Evolutionary conservation across 208 protist species (phyloP), one percentile per base, ranked within the genome.

Genomic region (Leishmania braziliensis): DNA sequence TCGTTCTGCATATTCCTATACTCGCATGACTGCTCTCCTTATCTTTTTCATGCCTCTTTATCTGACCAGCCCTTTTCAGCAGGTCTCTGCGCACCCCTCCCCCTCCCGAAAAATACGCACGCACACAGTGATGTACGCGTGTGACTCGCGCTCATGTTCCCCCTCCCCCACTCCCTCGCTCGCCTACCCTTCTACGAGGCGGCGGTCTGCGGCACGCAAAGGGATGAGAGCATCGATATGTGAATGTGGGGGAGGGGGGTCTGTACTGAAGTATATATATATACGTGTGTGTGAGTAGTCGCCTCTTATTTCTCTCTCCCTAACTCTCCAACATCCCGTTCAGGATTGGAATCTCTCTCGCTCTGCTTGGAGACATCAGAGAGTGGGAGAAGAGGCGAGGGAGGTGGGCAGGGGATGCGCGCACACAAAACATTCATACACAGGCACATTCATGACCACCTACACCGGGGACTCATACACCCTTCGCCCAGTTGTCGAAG

Each of bases 391-490:
- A 62, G 56, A 62, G 23, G 8, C 60, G 12, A 36, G 60, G n/a
- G 20, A 20, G 10, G 60, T 66, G n/a, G 60, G 33, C 10, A 66
- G 10, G 60, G 26, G 6, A 36, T 2, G 36, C 51, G 68, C 48
- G 10, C 48, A 74, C 70, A 58, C n/a, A 65, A 26, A 50, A 73
- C 69, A 77, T 12, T 9, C 33, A 77, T 5, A 77, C 73, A 63
- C 75, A 58, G 36, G 51, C 51, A 62, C 33, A 65, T 46, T 5
- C 33, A 54, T 39, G 36, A 5, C n/a, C 5, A 69, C 29, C 16
- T 3, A 71, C 54, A 36, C 16, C 43, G 14, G n/a, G 29, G 2
- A 75, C 26, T 29, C 50, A 18, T n/a, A 51, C 23, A 14, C 29
- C 29, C 14, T 54, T 69, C n/a, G 5, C 5, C 1, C n/a, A 39